phyloP scores from a whole-genome alignment of 2,329 filamentous ascomycete genomes.

The Diaporthe citrichinensis region DNA sequence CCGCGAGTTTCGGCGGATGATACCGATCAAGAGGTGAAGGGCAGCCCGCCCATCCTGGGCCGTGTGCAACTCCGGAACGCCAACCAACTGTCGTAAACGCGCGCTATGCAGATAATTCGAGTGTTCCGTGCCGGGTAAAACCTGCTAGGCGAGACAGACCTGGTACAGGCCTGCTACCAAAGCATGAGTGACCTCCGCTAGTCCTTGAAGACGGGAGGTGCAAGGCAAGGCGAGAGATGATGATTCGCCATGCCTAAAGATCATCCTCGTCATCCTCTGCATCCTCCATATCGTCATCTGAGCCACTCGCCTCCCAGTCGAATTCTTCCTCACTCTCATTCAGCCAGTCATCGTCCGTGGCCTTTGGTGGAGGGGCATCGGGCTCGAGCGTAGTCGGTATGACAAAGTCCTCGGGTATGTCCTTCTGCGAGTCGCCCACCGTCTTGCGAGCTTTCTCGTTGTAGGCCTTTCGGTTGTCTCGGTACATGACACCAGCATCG shows the following conservation, averaged over 20 bases:
- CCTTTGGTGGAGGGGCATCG: constrained; percentile 72
- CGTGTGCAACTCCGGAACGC: constrained; percentile 37
- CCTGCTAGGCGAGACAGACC: not conserved
- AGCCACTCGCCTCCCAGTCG: constrained; percentile 80
- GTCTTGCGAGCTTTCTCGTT: constrained; percentile 77
- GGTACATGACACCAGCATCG: constrained; percentile 88
- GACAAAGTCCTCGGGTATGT: constrained; percentile 83
- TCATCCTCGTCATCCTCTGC: constrained; percentile 72
- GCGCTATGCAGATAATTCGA: constrained; percentile 41
- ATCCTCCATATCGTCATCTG: constrained; percentile 71
- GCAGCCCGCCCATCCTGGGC: not conserved
- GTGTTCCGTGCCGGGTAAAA: not conserved
- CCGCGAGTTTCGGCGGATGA: not conserved
- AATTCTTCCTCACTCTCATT: constrained; percentile 85
- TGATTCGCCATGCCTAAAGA: constrained; percentile 57
- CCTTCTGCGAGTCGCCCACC: constrained; percentile 80
- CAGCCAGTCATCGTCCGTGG: constrained; percentile 83
- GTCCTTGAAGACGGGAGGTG: not conserved
- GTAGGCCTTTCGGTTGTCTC: constrained; percentile 80
- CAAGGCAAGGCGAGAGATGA: constrained; percentile 14
- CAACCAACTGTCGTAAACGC: constrained; percentile 30
- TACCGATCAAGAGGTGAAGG: not conserved
- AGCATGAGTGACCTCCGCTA: not conserved
- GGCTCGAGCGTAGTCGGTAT: constrained; percentile 84
- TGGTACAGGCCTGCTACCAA: not conserved